A percentile compares a stretch with the other conserved stretches of the same genome.
These are phyloP conservation scores for Pythium diclinum DNA, from an alignment of 352 stramenopile species.

Conservation along the genomic window DNA sequence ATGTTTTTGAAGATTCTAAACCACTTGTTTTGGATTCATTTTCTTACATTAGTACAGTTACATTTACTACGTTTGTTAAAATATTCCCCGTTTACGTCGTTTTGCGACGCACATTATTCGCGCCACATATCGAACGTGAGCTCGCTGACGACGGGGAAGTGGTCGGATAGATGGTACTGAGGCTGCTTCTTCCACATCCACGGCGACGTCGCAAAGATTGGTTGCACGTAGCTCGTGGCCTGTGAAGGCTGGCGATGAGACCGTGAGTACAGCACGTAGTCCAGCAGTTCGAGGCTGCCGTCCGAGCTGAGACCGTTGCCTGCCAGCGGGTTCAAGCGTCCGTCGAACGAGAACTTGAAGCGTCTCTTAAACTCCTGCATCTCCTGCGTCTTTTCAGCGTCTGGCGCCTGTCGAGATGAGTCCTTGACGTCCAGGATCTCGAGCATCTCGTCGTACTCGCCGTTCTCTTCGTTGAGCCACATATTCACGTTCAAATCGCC, in stretches of 20 bases:
- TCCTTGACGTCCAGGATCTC: slow-evolving; percentile 55
- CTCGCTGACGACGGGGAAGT: slow-evolving; percentile 69
- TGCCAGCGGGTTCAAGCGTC: slow-evolving; percentile 61
- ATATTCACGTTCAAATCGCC: slow-evolving; percentile 79
- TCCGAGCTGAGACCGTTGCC: slow-evolving; percentile 67
- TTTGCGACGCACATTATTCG: slow-evolving; percentile 2
- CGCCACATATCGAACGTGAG: slow-evolving; percentile 74
- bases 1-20: not conserved
- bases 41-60: not conserved
- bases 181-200: slow-evolving; percentile 61
- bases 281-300: slow-evolving; percentile 66
- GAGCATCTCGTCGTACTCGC: slow-evolving; percentile 83
- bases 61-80: not conserved
- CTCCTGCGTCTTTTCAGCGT: not conserved
- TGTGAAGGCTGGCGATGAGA: slow-evolving; percentile 50
- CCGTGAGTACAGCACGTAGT: slow-evolving; percentile 68
- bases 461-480: slow-evolving; percentile 66
- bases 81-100: not conserved
- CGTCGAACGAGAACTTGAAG: slow-evolving; percentile 69
- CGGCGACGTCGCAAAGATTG: slow-evolving; percentile 42
- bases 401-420: slow-evolving; percentile 31
- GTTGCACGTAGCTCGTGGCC: slow-evolving; percentile 60
- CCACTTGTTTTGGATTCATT: not conserved
- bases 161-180: slow-evolving; percentile 75
- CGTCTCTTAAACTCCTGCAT: slow-evolving; percentile 21